Evolutionary conservation across 2,329 filamentous ascomycete genomes (phyloP), one percentile per base, ranked within the genome.

Genomic region (Monosporascus sp.): DNA sequence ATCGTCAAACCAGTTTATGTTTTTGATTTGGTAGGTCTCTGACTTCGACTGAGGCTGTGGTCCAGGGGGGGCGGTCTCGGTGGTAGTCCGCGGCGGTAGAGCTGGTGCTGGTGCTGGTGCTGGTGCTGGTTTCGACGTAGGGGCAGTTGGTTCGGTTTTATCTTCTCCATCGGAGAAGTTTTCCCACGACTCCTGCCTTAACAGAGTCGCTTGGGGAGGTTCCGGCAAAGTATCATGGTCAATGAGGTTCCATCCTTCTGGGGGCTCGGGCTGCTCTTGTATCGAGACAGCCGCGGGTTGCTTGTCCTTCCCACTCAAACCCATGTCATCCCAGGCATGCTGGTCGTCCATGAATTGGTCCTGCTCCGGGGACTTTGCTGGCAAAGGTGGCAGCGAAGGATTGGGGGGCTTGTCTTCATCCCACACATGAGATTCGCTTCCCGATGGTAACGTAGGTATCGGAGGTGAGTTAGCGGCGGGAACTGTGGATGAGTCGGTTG

Each of bases 11-110:
- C 93, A 97, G 56, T 82, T 85, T 57, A 97, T 86, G 55, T 92
- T 91, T 67, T 96, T 95, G 68, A 97, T 92, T 52, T 91, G 88
- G 64, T 99, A 97, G 1, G 90, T 94, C 69, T 97, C 91, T 0
- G 77, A 72, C 60, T 77, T 78, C 9, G 63, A 60, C 1, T 74
- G 71, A 1, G 73, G 68, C 36, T 75, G 73, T 0, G 74, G 72
- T 17, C 67, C 68, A 3, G 64, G 54, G 4, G 65, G 63, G n/a
- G 49, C 51, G 7, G 37, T 51, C 47, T 60, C 63, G 44, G 50
- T 53, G 46, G 62, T 41, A 62, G 62, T 35, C 60, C 72, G 67
- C 0, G 75, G 71, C 3, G 76, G 77, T 9, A 77, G 57, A 7
- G 67, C 60, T 1, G 75, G 44, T 5, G 11, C 37, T 35, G 53